Percentiles rank a stretch among this genome's conserved stretches.
phyloP scores from a whole-genome alignment of 768 basidiomycete genomes.

The Podaxis sp. region DNA sequence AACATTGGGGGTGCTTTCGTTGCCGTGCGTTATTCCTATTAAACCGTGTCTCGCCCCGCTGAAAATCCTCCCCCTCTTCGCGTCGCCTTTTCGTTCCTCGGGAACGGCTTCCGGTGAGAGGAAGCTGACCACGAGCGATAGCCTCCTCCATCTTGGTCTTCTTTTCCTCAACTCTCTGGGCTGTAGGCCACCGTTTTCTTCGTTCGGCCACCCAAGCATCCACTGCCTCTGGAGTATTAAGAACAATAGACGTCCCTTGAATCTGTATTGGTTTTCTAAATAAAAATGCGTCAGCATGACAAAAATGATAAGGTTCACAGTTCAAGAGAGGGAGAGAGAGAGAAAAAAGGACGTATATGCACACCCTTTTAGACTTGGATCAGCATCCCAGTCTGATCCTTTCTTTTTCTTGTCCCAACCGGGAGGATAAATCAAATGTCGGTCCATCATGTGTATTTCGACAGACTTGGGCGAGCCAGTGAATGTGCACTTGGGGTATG shows the following conservation, averaged over 20 bases:
- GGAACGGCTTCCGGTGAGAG: conserved; percentile 42
- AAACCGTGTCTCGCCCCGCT: background rate
- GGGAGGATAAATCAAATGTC: conserved; percentile 81
- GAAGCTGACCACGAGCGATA: conserved; percentile 73
- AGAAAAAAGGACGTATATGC: conserved; percentile 14
- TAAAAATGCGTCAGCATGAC: background rate
- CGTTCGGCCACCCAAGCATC: conserved; percentile 88
- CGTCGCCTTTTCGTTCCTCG: conserved; percentile 43
- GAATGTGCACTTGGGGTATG: conserved; percentile 64
- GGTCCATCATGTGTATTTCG: conserved; percentile 85
- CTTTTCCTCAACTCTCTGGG: conserved; percentile 72
- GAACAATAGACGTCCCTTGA: conserved; percentile 72
- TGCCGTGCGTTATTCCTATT: background rate
- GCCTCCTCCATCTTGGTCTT: conserved; percentile 79
- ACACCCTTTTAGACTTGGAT: conserved; percentile 79
- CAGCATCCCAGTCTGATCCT: conserved; percentile 71
- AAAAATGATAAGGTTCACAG: background rate
- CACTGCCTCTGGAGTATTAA: conserved; percentile 82
- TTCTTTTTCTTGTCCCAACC: conserved; percentile 62
- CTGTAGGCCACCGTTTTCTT: conserved; percentile 81
- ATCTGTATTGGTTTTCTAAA: conserved; percentile 70
- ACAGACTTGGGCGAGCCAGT: conserved; percentile 68
- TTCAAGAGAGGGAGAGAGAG: background rate
- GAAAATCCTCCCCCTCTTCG: conserved; percentile 25
- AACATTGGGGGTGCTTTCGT: background rate